These are phyloP conservation scores for Aleurites moluccanus DNA, from an alignment of 441 rosid genomes.

Conservation along the genomic window DNA sequence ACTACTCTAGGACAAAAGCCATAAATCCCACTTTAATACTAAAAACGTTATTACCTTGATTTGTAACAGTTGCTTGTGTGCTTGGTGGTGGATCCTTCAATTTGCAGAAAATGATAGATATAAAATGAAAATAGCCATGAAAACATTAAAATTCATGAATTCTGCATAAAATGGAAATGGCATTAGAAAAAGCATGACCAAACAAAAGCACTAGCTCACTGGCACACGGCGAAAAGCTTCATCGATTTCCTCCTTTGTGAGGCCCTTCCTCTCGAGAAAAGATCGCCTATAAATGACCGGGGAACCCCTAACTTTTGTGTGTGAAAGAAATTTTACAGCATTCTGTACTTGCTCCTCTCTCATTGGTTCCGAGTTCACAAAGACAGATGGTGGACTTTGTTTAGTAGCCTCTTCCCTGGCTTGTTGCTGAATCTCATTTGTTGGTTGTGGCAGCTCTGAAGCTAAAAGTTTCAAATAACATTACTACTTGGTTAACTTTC, in stretches of 20 bases:
- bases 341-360: constrained; percentile 93
- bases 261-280: constrained; percentile 94
- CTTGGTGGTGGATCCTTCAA: constrained; percentile 82
- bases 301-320: constrained; percentile 87
- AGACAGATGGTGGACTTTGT: constrained; percentile 52
- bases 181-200: neutral
- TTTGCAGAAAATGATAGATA: constrained; percentile 16
- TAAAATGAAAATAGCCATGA: constrained; percentile 1
- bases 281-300: constrained; percentile 85
- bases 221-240: constrained; percentile 96
- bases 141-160: neutral
- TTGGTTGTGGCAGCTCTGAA: constrained; percentile 44
- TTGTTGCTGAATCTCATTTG: constrained; percentile 50
- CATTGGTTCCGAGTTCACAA: constrained; percentile 80
- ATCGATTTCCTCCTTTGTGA: constrained; percentile 92
- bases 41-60: constrained; percentile 50
- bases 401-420: constrained; percentile 44
- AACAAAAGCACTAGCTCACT: constrained; percentile 42
- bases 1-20: constrained; percentile 2
- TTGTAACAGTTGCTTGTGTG: constrained; percentile 49
- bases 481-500: neutral
- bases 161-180: constrained; percentile 7
- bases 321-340: constrained; percentile 93
- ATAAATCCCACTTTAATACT: constrained; percentile 4
- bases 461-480: constrained; percentile 24